phyloP scores from a whole-genome alignment of 352 stramenopile genomes.

The Globisporangium cystogenes region DNA sequence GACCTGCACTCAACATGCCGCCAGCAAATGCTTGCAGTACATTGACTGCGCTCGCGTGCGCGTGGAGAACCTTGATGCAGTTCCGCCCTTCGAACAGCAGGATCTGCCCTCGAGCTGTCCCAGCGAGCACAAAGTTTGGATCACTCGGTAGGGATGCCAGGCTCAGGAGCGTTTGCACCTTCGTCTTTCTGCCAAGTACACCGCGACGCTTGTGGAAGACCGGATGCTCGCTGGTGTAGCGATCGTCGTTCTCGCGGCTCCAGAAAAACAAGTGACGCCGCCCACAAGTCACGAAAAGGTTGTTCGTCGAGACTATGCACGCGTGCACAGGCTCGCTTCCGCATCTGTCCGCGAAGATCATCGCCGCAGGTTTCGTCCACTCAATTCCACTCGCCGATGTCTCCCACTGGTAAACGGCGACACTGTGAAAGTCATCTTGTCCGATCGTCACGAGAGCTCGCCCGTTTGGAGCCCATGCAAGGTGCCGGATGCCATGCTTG shows the following conservation, averaged over 20 bases:
- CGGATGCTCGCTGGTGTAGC: slow-evolving; percentile 37
- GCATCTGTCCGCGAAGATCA: slow-evolving; percentile 53
- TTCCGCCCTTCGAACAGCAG: slow-evolving; percentile 80
- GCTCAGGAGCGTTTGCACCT: slow-evolving; percentile 65
- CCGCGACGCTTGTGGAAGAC: slow-evolving; percentile 45
- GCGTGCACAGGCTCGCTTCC: slow-evolving; percentile 46
- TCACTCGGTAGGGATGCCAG: slow-evolving; percentile 40
- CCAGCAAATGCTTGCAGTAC: slow-evolving; percentile 47
- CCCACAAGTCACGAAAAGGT: slow-evolving; percentile 62
- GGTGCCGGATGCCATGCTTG: slow-evolving; percentile 43
- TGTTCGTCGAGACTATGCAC: slow-evolving; percentile 24
- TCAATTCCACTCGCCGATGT: slow-evolving; percentile 20
- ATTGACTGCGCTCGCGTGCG: slow-evolving; percentile 56
- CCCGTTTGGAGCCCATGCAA: slow-evolving; percentile 73
- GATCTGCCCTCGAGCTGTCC: slow-evolving; percentile 66
- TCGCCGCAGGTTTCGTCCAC: slow-evolving; percentile 41
- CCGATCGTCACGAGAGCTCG: slow-evolving; percentile 61
- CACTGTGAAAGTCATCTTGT: slow-evolving; percentile 58
- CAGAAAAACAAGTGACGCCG: slow-evolving; percentile 71
- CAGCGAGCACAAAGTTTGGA: slow-evolving; percentile 48
- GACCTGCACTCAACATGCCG: slow-evolving; percentile 57
- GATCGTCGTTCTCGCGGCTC: slow-evolving; percentile 52
- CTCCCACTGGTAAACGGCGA: slow-evolving; percentile 78
- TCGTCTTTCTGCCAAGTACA: slow-evolving; percentile 59
- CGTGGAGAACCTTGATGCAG: slow-evolving; percentile 59